These are phyloP conservation scores for Coemansia sp. DNA, from an alignment of 371 early-diverging fungal species.

Conservation along the genomic window DNA sequence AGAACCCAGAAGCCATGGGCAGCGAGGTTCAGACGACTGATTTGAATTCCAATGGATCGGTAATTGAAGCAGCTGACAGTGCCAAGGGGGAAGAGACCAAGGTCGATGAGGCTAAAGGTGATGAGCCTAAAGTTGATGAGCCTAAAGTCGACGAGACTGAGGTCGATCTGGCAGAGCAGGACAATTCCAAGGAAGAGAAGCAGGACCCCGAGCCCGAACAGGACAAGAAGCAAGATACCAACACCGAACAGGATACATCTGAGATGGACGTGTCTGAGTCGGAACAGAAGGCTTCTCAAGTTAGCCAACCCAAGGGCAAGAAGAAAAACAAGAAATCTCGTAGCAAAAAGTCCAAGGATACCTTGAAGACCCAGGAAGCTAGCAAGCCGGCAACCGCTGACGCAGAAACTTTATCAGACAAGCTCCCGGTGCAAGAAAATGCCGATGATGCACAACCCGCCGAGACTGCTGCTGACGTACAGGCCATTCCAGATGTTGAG, in stretches of 20 bases:
- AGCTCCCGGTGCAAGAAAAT: neutral
- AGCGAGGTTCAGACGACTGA: slow-evolving; percentile 7
- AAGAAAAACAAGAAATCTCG: slow-evolving; percentile 52
- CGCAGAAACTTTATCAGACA: slow-evolving; percentile 9
- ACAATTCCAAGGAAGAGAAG: neutral
- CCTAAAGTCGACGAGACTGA: neutral
- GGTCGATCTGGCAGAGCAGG: neutral
- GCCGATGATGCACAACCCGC: neutral
- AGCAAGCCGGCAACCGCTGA: slow-evolving; percentile 22
- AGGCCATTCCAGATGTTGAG: slow-evolving; percentile 21
- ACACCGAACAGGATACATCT: neutral
- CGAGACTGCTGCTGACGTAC: slow-evolving; percentile 13
- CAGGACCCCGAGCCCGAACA: neutral
- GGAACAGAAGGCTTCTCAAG: neutral
- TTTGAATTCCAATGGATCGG: neutral
- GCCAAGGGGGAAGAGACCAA: slow-evolving; percentile 5
- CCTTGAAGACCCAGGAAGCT: slow-evolving; percentile 2
- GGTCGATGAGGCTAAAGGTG: neutral
- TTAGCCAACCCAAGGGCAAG: slow-evolving; percentile 43
- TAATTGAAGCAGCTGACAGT: neutral
- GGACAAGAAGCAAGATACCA: slow-evolving; percentile 5
- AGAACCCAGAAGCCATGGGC: neutral
- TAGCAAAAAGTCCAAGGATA: slow-evolving; percentile 46
- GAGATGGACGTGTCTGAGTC: neutral
- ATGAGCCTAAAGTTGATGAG: neutral